Evolutionary conservation across 495 filamentous ascomycete genomes (phyloP).

Genomic region (Platismatia glauca): DNA sequence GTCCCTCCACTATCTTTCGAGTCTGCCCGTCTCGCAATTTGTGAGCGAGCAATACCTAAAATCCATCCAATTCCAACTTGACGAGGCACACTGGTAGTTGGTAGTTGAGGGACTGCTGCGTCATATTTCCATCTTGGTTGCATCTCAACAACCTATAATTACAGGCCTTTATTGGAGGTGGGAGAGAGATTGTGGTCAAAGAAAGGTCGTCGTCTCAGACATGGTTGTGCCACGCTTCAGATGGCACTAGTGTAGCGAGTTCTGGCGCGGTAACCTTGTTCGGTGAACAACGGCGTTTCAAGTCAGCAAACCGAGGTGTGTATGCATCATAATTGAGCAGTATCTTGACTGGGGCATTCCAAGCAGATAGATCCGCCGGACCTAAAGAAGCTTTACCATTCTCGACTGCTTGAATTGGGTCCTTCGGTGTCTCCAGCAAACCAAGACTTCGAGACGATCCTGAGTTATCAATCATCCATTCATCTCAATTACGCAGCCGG

Average conservation of each 20-base stretch:
- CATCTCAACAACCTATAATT: no score
- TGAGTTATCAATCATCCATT: background rate
- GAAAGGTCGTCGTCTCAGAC: constrained; percentile 3
- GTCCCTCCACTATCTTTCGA: constrained; percentile 6
- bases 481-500: background rate
- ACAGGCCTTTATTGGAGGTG: background rate
- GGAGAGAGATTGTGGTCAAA: background rate
- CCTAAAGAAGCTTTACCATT: background rate
- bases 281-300: constrained; percentile 2
- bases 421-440: background rate
- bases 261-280: background rate
- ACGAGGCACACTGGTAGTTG: background rate
- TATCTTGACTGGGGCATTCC: background rate
- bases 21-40: background rate
- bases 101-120: background rate
- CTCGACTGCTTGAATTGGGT: background rate
- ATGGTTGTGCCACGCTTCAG: background rate
- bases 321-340: background rate
- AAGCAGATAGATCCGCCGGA: background rate
- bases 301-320: background rate
- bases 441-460: background rate
- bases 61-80: background rate
- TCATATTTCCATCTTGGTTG: background rate
- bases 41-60: background rate
- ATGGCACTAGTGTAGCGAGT: constrained; percentile 1